These are phyloP conservation scores for Hyphodiscus sp. DNA, from an alignment of 2,329 filamentous ascomycete species.

Conservation along the genomic window DNA sequence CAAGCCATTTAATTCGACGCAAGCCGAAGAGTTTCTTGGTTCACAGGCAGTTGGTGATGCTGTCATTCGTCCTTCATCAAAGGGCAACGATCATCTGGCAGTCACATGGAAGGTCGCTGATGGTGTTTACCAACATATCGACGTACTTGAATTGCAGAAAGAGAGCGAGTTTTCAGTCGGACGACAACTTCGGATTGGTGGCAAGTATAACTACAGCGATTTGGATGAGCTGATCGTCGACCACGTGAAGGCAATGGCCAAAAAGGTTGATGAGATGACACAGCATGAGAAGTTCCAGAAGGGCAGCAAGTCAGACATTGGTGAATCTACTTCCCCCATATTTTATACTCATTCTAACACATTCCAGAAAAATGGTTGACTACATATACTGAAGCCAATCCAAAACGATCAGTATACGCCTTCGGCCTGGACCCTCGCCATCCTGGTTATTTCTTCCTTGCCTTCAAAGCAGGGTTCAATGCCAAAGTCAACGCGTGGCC, in stretches of 20 bases:
- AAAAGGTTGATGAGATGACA: conserved; percentile 95
- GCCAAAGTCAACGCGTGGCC: conserved; percentile 71
- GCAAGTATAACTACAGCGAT: conserved; percentile 90
- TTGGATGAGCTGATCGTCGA: conserved; percentile 95
- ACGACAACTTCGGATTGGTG: conserved; percentile 74
- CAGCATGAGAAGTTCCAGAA: conserved; percentile 89
- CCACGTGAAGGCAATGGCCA: conserved; percentile 95
- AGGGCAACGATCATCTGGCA: conserved; percentile 89
- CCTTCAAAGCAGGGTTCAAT: conserved; percentile 83
- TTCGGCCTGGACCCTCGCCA: conserved; percentile 93
- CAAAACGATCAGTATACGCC: conserved; percentile 84
- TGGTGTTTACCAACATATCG: conserved; percentile 94
- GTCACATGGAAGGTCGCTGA: conserved; percentile 98
- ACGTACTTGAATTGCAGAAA: conserved; percentile 94
- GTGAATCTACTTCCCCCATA: conserved; percentile 48
- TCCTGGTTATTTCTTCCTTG: conserved; percentile 90
- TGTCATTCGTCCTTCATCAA: conserved; percentile 91
- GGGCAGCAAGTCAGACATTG: conserved; percentile 71
- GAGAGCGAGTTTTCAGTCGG: conserved; percentile 95
- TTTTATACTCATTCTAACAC: background rate
- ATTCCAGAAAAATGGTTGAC: conserved; percentile 82
- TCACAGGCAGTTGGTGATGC: conserved; percentile 82
- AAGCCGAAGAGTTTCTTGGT: conserved; percentile 90
- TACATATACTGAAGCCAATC: conserved; percentile 94
- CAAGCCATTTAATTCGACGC: conserved; percentile 82